Evolutionary conservation across 345 rosid genomes (phyloP).

Genomic region (Populus simonii): DNA sequence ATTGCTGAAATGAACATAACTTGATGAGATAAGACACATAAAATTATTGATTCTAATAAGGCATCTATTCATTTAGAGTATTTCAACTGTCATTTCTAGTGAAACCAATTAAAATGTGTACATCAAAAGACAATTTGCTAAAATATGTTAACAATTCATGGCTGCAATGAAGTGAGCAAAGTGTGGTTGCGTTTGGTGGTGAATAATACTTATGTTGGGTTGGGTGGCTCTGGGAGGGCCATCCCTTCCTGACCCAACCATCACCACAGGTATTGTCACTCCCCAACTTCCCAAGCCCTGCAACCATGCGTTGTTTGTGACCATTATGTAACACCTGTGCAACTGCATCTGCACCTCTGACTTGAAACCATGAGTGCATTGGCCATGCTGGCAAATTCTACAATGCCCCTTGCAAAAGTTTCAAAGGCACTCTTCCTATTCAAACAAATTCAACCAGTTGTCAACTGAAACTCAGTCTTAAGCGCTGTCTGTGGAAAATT

Average conservation of each 20-base stretch:
- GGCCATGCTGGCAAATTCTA: background rate
- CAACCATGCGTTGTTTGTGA: background rate
- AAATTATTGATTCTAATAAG: background rate
- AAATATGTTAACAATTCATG: background rate
- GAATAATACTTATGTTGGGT: background rate
- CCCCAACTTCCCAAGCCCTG: background rate
- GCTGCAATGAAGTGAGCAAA: background rate
- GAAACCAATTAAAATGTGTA: background rate
- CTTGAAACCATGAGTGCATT: background rate
- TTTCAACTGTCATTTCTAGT: background rate
- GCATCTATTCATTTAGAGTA: background rate
- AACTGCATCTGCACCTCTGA: background rate
- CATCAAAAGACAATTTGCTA: background rate
- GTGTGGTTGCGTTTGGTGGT: background rate
- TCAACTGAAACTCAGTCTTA: background rate
- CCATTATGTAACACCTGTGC: background rate
- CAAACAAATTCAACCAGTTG: background rate
- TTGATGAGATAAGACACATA: background rate
- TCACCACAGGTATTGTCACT: background rate
- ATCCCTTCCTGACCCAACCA: background rate
- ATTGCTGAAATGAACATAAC: background rate
- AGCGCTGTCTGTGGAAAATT: background rate
- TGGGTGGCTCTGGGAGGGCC: background rate
- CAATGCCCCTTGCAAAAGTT: background rate
- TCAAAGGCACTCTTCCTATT: background rate